Conservation (phyloP, 352 stramenopile genomes). For the Saprolegnia parasitica region DNA sequence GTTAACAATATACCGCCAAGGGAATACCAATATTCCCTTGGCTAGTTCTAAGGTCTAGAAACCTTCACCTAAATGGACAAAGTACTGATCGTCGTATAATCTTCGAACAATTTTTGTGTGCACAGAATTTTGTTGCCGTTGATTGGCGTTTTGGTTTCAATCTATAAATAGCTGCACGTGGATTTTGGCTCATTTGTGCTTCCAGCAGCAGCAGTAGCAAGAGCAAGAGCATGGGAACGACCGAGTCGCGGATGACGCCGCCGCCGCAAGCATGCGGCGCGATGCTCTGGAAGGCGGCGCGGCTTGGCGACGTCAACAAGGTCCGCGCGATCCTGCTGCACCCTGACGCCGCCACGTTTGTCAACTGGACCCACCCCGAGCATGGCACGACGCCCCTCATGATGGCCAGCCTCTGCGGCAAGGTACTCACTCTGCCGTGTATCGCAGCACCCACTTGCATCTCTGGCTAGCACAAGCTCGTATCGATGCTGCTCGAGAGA, state of each 20-base stretch:
- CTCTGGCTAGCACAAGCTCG: not conserved
- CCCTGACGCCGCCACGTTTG: not conserved
- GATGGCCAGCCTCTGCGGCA: not conserved
- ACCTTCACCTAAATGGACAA: too few species aligned
- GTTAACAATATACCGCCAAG: too few species aligned
- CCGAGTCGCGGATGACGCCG: not conserved
- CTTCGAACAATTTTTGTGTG: too few species aligned
- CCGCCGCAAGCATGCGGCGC: not conserved
- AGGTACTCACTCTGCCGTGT: not conserved
- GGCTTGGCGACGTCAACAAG: not conserved
- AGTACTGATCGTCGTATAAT: too few species aligned
- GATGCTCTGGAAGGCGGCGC: constrained; percentile 14
- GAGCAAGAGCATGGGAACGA: not conserved
- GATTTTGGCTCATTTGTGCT: too few species aligned
- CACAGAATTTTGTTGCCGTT: too few species aligned
- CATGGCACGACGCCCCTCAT: constrained; percentile 17
- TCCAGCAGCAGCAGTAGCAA: too few species aligned
- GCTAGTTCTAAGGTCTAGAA: too few species aligned
- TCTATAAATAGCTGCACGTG: too few species aligned
- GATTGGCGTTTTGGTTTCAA: too few species aligned
- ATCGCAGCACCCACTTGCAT: not conserved
- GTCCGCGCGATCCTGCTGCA: constrained; percentile 11
- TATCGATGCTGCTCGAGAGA: constrained; percentile 2
- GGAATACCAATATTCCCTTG: too few species aligned
- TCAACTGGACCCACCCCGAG: constrained; percentile 5